Evolutionary conservation across 768 basidiomycete genomes (phyloP).

Genomic region (Tricholoma furcatifolium): DNA sequence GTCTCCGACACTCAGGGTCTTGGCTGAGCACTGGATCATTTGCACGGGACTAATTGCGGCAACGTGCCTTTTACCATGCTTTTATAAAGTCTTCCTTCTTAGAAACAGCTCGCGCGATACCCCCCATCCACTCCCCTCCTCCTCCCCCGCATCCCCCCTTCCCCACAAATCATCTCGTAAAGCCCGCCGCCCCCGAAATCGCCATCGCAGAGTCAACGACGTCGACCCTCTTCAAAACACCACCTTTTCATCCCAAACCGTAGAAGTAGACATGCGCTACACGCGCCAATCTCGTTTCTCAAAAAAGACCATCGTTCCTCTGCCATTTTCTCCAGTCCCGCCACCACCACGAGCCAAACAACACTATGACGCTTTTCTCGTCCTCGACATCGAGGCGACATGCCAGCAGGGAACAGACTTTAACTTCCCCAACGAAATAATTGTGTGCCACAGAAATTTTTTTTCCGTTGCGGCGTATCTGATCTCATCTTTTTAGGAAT

Average conservation of each 20-base stretch:
- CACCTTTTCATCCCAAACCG: background rate
- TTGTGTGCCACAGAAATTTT: slow-evolving; percentile 50
- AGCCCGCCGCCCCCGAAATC: slow-evolving; percentile 10
- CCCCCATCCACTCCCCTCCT: background rate
- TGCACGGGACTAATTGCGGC: slow-evolving; percentile 17
- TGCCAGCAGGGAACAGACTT: slow-evolving; percentile 69
- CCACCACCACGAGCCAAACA: slow-evolving; percentile 29
- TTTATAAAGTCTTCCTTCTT: slow-evolving; percentile 21
- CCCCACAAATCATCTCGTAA: background rate
- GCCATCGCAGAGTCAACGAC: slow-evolving; percentile 5
- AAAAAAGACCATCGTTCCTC: slow-evolving; percentile 18
- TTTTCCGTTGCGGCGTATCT: slow-evolving; percentile 1
- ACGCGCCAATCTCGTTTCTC: slow-evolving; percentile 11
- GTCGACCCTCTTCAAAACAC: slow-evolving; percentile 1
- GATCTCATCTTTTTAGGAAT: slow-evolving; percentile 59
- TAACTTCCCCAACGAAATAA: slow-evolving; percentile 93
- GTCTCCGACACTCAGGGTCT: slow-evolving; percentile 6
- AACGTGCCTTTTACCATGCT: slow-evolving; percentile 28
- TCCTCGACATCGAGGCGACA: slow-evolving; percentile 89
- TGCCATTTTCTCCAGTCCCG: slow-evolving; percentile 2
- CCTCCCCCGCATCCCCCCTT: background rate
- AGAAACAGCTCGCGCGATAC: slow-evolving; percentile 8
- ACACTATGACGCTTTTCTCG: slow-evolving; percentile 75
- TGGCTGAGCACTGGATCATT: slow-evolving; percentile 14
- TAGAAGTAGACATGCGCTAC: slow-evolving; percentile 10